A percentile compares a stretch with the other conserved stretches of the same genome.
phyloP scores from a whole-genome alignment of 352 stramenopile species.

The Globisporangium spiculum region DNA sequence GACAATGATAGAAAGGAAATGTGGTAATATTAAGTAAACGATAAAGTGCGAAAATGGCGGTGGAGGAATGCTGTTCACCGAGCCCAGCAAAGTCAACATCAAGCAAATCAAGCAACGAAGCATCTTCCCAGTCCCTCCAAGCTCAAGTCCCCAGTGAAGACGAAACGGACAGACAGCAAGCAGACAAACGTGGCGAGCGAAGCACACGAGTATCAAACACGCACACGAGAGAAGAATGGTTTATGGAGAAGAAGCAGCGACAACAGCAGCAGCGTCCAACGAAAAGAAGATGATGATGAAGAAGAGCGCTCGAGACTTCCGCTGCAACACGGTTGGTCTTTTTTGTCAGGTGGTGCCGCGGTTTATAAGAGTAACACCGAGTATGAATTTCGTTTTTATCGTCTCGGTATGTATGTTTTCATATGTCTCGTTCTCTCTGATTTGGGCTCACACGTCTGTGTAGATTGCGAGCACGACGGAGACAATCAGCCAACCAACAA shows the following conservation, averaged over 20 bases:
- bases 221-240: background rate
- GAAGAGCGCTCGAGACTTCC: background rate
- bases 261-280: background rate
- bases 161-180: background rate
- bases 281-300: background rate
- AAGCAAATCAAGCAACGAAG: background rate
- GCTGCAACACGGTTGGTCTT: background rate
- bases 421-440: background rate
- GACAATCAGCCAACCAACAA: background rate
- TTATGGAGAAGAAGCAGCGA: background rate
- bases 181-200: background rate
- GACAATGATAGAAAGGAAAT: conserved; percentile 10
- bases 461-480: background rate
- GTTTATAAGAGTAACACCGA: conserved; percentile 2
- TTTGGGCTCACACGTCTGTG: background rate
- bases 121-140: background rate
- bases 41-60: background rate
- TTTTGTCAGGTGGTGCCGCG: background rate
- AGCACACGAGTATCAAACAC: background rate
- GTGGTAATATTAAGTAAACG: background rate
- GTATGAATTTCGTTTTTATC: background rate
- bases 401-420: background rate
- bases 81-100: background rate
- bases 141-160: background rate
- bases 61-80: background rate